These are phyloP conservation scores for Santalum album DNA, from an alignment of 164 flowering plant species.

Conservation along the genomic window DNA sequence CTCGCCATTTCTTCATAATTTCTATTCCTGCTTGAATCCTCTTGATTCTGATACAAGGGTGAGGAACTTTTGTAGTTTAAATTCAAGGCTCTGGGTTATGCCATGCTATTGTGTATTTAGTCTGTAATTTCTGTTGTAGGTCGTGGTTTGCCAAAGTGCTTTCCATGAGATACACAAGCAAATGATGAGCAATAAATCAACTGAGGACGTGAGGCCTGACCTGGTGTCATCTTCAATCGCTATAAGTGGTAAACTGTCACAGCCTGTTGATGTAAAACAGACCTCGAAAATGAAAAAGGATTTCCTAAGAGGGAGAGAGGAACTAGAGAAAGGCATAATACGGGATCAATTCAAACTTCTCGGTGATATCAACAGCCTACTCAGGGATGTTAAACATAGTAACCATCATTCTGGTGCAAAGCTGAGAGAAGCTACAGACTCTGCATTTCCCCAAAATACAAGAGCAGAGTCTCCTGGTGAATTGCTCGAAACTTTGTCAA, in stretches of 20 bases:
- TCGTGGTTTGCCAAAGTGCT: constrained; percentile 71
- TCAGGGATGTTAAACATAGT: constrained; percentile 51
- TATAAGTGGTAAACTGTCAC: constrained; percentile 15
- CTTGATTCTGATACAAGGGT: constrained; percentile 93
- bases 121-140: constrained; percentile 36
- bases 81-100: not conserved
- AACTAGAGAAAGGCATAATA: constrained; percentile 26
- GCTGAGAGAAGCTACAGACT: constrained; percentile 18
- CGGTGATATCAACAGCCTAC: constrained; percentile 46
- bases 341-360: constrained; percentile 46
- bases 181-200: constrained; percentile 46
- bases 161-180: constrained; percentile 82
- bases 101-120: not conserved
- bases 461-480: constrained; percentile 34
- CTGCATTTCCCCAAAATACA: constrained; percentile 22
- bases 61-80: constrained; percentile 13
- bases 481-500: constrained; percentile 33
- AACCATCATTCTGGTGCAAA: constrained; percentile 24
- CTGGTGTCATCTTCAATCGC: constrained; percentile 13
- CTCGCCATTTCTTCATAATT: constrained; percentile 88
- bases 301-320: constrained; percentile 25
- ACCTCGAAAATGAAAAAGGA: constrained; percentile 13
- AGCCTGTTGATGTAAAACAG: constrained; percentile 24
- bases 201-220: constrained; percentile 21
- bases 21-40: constrained; percentile 84